Conservation (phyloP, 2,329 filamentous ascomycete species). For the Stachybotrys chlorohalonatus region DNA sequence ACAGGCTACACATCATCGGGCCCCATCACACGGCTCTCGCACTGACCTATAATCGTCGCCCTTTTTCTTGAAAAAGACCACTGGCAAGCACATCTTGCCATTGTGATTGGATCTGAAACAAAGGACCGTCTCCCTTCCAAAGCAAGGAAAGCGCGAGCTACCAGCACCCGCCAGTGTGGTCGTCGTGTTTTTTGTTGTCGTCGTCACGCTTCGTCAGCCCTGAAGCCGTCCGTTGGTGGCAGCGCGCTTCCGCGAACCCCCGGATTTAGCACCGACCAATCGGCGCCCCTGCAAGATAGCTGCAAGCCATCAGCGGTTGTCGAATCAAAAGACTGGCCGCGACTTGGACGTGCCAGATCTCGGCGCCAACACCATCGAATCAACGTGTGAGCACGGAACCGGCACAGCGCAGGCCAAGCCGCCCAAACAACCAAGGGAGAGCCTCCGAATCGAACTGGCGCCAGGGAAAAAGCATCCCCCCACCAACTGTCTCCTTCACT, state of each 20-base stretch:
- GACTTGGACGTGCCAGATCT: neutral
- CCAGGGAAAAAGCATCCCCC: neutral
- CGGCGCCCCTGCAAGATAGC: neutral
- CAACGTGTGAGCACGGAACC: neutral
- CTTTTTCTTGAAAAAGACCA: no score
- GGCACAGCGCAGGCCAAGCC: neutral
- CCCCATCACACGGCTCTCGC: no score
- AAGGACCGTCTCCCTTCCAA: no score
- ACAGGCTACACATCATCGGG: no score
- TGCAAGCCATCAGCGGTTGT: neutral
- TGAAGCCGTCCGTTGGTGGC: neutral
- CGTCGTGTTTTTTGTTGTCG: neutral
- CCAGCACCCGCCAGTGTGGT: no score
- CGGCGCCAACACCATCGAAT: neutral
- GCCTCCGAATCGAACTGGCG: neutral
- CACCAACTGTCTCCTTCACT: neutral
- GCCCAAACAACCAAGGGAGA: neutral
- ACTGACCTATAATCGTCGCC: no score
- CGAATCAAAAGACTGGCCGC: neutral
- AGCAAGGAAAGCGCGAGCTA: no score
- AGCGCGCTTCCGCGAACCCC: neutral
- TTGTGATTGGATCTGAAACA: no score
- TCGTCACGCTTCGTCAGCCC: neutral
- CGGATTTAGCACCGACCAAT: neutral
- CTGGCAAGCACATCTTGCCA: no score